Evolutionary conservation across 305 asterid genomes (phyloP), one percentile per base, ranked within the genome.

Genomic region (Fraxinus sp.): DNA sequence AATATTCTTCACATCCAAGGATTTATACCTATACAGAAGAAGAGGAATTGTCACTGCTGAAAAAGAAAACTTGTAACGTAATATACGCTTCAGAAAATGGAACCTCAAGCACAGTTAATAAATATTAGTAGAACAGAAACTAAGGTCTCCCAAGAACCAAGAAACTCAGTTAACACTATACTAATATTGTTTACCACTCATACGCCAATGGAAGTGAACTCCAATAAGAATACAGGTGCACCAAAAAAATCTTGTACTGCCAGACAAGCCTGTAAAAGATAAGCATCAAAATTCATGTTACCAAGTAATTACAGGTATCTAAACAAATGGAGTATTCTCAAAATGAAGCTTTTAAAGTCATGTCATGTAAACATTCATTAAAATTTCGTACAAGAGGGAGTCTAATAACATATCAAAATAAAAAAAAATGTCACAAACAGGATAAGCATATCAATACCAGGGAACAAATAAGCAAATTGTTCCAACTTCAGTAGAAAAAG

Each of bases 161-260:
- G 79, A 82, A 80, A 82, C 78, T 72, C 66, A 41, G 30, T 78
- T 37, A 75, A 46, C 16, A 73, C 68, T 66, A 52, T 84, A 86
- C 35, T 41, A 83, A 39, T 81, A 82, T 35, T 72, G 37, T 80
- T 84, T 90, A 97, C 98, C 98, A 81, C 83, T 94, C 98, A 86
- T 90, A 91, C 76, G 99, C 98, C 81, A 92, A 83, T 59, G 98
- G 97, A 85, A 97, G 97, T 83, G 95, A 84, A 83, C 88, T 88
- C 99, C 99, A 97, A 85, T 86, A 88, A 81, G 99, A 93, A 91
- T 97, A 97, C 87, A 97, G 90, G 89, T 97, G 98, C 90, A 94
- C 88, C 93, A 97, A 83, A 44, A 90, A 81, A 84, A 95, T 87
- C 92, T 97, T 97, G 88, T 97, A 91, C 91, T 95, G 99, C 90